Base-by-base conservation (phyloP, 495 filamentous ascomycete species). In the Aspergillus conjunctus region DNA sequence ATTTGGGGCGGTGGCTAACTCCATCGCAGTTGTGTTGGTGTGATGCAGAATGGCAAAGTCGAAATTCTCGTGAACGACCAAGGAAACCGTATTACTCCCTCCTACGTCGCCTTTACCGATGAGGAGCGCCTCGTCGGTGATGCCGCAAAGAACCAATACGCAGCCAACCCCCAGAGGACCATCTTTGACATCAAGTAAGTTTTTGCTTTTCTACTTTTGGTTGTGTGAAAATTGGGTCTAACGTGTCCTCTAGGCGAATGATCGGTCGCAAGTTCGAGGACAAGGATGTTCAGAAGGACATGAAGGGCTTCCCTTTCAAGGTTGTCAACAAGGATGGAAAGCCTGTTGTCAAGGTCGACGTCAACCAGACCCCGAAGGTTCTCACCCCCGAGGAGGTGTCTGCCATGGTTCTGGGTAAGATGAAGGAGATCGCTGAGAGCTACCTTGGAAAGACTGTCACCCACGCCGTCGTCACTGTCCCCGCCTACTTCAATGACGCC, bases 401-500 rank as follows among this genome's bases (percentile, higher is more conserved):
- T 63, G 90, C 90, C 74, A 92, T 93, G 85, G 83, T 94, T 70
- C 85, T 94, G 26, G 85, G 87, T 62, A 93, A 98, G 81, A 97
- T 98, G 93, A 97, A 96, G 85, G 92, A 96, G 71, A 90, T 96
- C 72, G 93, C 93, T 62, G 93, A 97, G 81, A 81, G 82, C 72
- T 96, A 95, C 81, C 83, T 97, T 43, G 91, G 90, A 73, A 94
- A 95, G 85, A 91, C 91, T 77, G 93, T 98, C 56, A 91, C 89
- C 75, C 92, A 97, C 84, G 93, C 93, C 65, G 93, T 98, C 69
- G 91, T 98, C 63, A 98, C 93, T 60, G 93, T 98, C 51, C 93
- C 93, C 57, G 93, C 93, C 77, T 98, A 98, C 82, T 98, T 98
- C 90, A 98, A 97, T 82, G 93, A 98, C 81, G 93, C 93, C 79